Evolutionary conservation across 73 alveolate genomes (phyloP).

Genomic region (Blepharisma stoltei): DNA sequence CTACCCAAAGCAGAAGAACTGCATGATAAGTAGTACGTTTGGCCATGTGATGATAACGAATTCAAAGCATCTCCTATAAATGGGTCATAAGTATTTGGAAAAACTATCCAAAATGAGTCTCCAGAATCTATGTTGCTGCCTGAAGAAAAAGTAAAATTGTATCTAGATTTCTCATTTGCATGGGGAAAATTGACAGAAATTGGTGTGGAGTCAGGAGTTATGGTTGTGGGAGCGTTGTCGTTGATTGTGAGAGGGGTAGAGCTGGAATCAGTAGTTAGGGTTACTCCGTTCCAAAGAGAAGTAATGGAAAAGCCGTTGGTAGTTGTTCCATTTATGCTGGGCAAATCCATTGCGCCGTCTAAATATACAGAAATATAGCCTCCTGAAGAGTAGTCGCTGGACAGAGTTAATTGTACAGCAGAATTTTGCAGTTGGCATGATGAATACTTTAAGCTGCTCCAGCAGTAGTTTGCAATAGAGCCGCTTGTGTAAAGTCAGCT

Average conservation of each 20-base stretch:
- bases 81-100: constrained; percentile 16
- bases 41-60: neutral
- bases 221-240: too few relatives aligned
- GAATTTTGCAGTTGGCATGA: neutral
- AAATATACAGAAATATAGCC: too few relatives aligned
- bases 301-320: too few relatives aligned
- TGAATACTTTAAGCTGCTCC: neutral
- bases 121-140: neutral
- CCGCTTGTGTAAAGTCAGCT: too few relatives aligned
- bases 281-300: too few relatives aligned
- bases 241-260: too few relatives aligned
- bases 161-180: neutral
- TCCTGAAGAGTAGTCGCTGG: too few relatives aligned
- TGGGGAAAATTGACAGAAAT: neutral
- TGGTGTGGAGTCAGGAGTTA: too few relatives aligned
- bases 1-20: neutral
- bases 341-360: too few relatives aligned
- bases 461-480: neutral
- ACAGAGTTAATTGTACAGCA: too few relatives aligned
- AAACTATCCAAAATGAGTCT: constrained; percentile 1
- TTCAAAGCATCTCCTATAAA: neutral
- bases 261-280: too few relatives aligned
- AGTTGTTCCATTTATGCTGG: too few relatives aligned
- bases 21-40: neutral
- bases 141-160: neutral